Conservation (phyloP, 306 rosid genomes). For the Ziziphus jujuba region DNA sequence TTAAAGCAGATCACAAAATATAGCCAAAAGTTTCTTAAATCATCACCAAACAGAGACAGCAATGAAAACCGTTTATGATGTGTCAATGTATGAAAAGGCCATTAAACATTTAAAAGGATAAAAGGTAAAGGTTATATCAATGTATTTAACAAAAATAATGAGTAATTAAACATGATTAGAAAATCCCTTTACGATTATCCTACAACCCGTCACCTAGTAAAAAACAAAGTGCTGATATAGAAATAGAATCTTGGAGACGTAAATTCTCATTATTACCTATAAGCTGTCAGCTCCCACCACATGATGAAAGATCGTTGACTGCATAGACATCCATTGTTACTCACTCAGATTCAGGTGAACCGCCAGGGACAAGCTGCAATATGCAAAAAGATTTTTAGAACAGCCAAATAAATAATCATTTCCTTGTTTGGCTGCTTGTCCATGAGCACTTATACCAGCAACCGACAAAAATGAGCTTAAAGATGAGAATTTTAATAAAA, state of each 20-base stretch:
- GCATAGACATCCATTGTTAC: constrained; percentile 4
- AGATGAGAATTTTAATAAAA: too few relatives aligned
- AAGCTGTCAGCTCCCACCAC: constrained; percentile 18
- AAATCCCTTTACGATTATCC: constrained; percentile 13
- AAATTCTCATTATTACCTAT: constrained; percentile 36
- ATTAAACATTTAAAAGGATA: background rate
- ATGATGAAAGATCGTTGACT: constrained; percentile 13
- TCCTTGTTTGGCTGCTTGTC: constrained; percentile 5
- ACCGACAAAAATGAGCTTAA: background rate
- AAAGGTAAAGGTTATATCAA: background rate
- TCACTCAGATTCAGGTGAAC: constrained; percentile 82
- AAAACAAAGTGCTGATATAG: constrained; percentile 7
- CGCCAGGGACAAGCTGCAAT: constrained; percentile 86
- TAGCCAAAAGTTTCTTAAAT: too few relatives aligned
- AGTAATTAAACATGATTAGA: background rate
- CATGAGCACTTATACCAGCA: background rate
- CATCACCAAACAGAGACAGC: too few relatives aligned
- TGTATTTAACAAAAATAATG: background rate
- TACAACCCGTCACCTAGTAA: constrained; percentile 26
- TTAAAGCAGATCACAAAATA: too few relatives aligned
- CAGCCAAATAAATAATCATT: too few relatives aligned
- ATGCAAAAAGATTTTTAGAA: background rate
- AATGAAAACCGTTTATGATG: too few relatives aligned
- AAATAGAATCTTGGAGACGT: constrained; percentile 22
- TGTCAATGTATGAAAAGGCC: background rate